phyloP scores from a whole-genome alignment of 139 green algal genomes.

The Closterium sp. region DNA sequence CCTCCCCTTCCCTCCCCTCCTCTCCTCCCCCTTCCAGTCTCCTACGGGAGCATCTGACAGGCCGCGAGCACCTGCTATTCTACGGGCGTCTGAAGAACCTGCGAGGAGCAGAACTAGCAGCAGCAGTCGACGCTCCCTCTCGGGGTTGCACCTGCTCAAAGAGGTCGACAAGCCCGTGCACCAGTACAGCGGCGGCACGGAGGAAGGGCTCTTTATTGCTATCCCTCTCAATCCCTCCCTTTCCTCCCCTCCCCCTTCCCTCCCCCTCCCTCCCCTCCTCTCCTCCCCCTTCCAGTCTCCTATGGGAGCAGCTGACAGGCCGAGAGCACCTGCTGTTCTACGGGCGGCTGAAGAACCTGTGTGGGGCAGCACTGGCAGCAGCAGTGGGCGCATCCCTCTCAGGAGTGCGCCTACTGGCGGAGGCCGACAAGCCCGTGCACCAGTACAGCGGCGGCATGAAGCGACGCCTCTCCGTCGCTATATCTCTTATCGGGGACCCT shows the following conservation, averaged over 20 bases:
- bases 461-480: constrained; percentile 63
- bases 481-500: constrained; percentile 66
- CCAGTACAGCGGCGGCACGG: constrained; percentile 59
- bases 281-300: not conserved
- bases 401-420: not conserved
- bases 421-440: constrained; percentile 36
- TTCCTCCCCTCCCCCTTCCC: not conserved
- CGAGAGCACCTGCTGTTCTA: constrained; percentile 90
- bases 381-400: not conserved
- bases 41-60: not conserved
- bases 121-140: not conserved
- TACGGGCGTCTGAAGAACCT: constrained; percentile 85
- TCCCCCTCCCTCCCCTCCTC: not conserved
- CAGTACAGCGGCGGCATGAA: constrained; percentile 59
- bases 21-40: not conserved
- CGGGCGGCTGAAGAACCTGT: constrained; percentile 77
- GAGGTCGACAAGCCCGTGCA: constrained; percentile 40
- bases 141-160: not conserved
- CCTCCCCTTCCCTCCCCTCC: not conserved
- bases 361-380: constrained; percentile 5
- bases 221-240: constrained; percentile 66
- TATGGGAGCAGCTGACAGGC: not conserved
- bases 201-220: constrained; percentile 58
- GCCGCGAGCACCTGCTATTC: constrained; percentile 83
- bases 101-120: constrained; percentile 9